Evolutionary conservation across 2,329 filamentous ascomycete genomes (phyloP).

Genomic region (Penicillium brasilianum): DNA sequence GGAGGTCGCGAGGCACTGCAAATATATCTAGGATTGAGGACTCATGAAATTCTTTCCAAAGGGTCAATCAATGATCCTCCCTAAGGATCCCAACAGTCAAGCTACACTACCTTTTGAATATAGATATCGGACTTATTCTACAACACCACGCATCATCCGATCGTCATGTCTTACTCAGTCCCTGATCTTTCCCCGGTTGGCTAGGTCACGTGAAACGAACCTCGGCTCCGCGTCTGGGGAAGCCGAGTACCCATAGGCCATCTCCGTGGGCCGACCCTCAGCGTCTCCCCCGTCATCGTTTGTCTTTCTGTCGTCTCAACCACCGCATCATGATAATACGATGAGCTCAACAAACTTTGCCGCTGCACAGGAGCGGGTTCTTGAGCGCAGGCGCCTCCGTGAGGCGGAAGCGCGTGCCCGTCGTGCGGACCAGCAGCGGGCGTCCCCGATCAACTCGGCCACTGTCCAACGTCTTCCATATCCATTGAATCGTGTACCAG

Average conservation of each 20-base stretch:
- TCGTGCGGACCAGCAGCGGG: constrained; percentile 48
- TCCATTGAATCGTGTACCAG: constrained; percentile 63
- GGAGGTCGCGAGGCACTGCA: too few species aligned
- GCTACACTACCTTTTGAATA: not conserved
- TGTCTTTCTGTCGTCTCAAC: constrained; percentile 1
- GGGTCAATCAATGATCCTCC: too few species aligned
- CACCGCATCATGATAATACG: constrained; percentile 42
- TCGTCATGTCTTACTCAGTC: not conserved
- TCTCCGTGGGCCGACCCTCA: constrained; percentile 4
- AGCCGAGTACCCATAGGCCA: constrained; percentile 11
- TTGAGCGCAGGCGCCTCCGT: constrained; percentile 77
- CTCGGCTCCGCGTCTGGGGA: constrained; percentile 30
- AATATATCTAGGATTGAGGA: too few species aligned
- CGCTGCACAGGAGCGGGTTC: constrained; percentile 84
- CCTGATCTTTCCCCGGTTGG: not conserved
- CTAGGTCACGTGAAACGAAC: constrained; percentile 25
- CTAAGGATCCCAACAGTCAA: too few species aligned
- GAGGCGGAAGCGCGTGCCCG: constrained; percentile 68
- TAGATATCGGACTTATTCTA: not conserved
- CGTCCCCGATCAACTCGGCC: constrained; percentile 58
- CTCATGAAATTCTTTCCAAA: not conserved
- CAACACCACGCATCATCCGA: not conserved
- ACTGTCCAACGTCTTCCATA: constrained; percentile 64
- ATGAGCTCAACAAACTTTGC: constrained; percentile 75
- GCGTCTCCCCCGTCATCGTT: not conserved